phyloP scores from a whole-genome alignment of 2,329 filamentous ascomycete genomes.

The Orbilia brochopaga region DNA sequence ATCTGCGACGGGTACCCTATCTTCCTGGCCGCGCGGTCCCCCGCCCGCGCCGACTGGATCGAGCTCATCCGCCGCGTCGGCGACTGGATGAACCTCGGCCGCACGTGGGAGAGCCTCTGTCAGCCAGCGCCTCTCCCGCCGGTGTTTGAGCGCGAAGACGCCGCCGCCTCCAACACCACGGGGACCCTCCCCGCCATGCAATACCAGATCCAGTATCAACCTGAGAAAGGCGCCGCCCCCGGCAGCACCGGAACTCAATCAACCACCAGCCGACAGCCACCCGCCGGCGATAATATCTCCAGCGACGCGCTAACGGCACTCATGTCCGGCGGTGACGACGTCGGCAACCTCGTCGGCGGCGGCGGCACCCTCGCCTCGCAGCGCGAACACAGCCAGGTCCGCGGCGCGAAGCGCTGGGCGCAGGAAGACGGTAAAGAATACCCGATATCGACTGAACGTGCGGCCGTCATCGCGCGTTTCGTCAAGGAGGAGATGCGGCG shows the following conservation, averaged over 20 bases:
- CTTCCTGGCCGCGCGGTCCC: conserved; percentile 74
- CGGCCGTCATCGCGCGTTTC: conserved; percentile 73
- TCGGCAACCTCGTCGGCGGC: conserved; percentile 60
- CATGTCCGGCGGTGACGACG: conserved; percentile 68
- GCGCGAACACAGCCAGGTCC: conserved; percentile 51
- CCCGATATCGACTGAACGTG: conserved; percentile 72
- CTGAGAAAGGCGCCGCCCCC: too few relatives aligned
- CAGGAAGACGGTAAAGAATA: conserved; percentile 72
- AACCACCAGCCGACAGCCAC: conserved; percentile 57
- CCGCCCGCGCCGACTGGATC: conserved; percentile 79
- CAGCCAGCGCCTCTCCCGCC: conserved; percentile 64
- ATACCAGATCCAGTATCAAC: too few relatives aligned
- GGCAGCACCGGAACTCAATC: too few relatives aligned
- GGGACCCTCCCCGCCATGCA: conserved; percentile 53
- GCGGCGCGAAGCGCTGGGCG: conserved; percentile 65
- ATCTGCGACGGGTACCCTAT: conserved; percentile 80
- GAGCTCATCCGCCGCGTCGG: conserved; percentile 72
- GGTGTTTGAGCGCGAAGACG: conserved; percentile 39
- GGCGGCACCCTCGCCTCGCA: conserved; percentile 46
- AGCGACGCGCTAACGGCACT: conserved; percentile 35
- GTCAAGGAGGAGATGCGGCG: conserved; percentile 62
- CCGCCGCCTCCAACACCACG: conserved; percentile 53
- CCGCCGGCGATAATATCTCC: conserved; percentile 58
- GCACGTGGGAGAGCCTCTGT: conserved; percentile 75
- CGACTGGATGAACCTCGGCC: conserved; percentile 72